These are phyloP conservation scores for Grammothele lineata DNA, from an alignment of 768 basidiomycete species.

Conservation along the genomic window DNA sequence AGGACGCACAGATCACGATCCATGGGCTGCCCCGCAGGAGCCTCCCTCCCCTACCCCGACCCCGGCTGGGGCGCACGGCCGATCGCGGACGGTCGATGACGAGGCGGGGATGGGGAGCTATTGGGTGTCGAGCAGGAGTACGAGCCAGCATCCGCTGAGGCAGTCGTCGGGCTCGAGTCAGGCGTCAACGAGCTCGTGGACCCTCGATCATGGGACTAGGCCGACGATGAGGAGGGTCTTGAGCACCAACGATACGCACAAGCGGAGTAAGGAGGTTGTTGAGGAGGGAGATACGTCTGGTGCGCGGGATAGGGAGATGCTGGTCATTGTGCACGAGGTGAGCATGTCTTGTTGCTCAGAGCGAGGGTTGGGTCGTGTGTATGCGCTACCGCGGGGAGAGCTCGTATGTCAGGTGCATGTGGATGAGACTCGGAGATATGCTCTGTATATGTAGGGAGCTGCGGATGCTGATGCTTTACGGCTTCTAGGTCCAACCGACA, in stretches of 20 bases:
- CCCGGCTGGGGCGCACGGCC: slow-evolving; percentile 14
- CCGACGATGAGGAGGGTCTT: slow-evolving; percentile 22
- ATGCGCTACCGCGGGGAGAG: no score
- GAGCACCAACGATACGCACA: slow-evolving; percentile 5
- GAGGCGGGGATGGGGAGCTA: neutral
- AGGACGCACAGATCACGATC: slow-evolving; percentile 21
- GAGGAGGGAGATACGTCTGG: neutral
- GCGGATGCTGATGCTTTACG: no score
- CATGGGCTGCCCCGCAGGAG: slow-evolving; percentile 4
- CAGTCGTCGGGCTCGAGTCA: neutral
- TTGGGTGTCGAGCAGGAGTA: slow-evolving; percentile 8
- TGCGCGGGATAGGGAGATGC: slow-evolving; percentile 34
- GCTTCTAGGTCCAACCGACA: slow-evolving; percentile 56
- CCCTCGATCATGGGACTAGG: slow-evolving; percentile 11
- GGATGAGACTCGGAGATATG: no score
- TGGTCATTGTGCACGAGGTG: slow-evolving; percentile 61
- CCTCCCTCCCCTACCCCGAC: neutral
- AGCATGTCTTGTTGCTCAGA: neutral
- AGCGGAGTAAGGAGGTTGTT: neutral
- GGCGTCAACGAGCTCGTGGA: slow-evolving; percentile 8
- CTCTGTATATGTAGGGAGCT: no score
- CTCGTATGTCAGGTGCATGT: no score
- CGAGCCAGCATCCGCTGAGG: slow-evolving; percentile 19
- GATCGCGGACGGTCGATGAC: slow-evolving; percentile 22
- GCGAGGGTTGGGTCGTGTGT: no score